These are phyloP conservation scores for Cordyceps cicadae DNA, from an alignment of 2,329 filamentous ascomycete species.

Conservation along the genomic window DNA sequence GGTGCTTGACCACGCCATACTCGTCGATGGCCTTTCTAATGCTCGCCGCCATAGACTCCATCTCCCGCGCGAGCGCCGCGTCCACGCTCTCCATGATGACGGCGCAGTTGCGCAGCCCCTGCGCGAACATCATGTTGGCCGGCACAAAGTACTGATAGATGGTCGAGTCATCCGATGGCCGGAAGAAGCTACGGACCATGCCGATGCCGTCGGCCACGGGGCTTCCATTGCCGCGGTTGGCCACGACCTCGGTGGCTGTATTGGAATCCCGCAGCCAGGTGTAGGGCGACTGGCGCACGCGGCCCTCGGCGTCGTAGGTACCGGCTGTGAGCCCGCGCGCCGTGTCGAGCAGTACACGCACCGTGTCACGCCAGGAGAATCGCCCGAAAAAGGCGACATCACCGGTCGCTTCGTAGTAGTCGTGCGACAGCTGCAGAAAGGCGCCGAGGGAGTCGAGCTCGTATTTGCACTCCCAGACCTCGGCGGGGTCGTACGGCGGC, in stretches of 20 bases:
- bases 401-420: slow-evolving; percentile 67
- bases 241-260: slow-evolving; percentile 71
- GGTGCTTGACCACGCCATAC: slow-evolving; percentile 57
- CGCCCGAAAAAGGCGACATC: slow-evolving; percentile 67
- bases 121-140: slow-evolving; percentile 75
- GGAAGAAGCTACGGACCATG: slow-evolving; percentile 77
- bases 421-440: slow-evolving; percentile 72
- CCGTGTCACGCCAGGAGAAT: slow-evolving; percentile 62
- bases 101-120: slow-evolving; percentile 47
- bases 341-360: slow-evolving; percentile 60
- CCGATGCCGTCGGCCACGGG: slow-evolving; percentile 73
- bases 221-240: slow-evolving; percentile 68
- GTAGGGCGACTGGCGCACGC: slow-evolving; percentile 54
- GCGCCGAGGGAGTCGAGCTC: slow-evolving; percentile 86
- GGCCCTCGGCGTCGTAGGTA: slow-evolving; percentile 59
- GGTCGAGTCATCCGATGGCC: slow-evolving; percentile 82
- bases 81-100: slow-evolving; percentile 37
- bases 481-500: slow-evolving; percentile 57
- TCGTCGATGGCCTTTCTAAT: slow-evolving; percentile 61
- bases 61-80: slow-evolving; percentile 45
- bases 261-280: slow-evolving; percentile 68
- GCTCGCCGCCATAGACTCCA: slow-evolving; percentile 45
- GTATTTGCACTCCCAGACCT: slow-evolving; percentile 93
- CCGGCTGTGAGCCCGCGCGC: slow-evolving; percentile 63
- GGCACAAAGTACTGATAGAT: slow-evolving; percentile 84